phyloP scores from a whole-genome alignment of 129 eudicot species.

The Escallonia herrerae region DNA sequence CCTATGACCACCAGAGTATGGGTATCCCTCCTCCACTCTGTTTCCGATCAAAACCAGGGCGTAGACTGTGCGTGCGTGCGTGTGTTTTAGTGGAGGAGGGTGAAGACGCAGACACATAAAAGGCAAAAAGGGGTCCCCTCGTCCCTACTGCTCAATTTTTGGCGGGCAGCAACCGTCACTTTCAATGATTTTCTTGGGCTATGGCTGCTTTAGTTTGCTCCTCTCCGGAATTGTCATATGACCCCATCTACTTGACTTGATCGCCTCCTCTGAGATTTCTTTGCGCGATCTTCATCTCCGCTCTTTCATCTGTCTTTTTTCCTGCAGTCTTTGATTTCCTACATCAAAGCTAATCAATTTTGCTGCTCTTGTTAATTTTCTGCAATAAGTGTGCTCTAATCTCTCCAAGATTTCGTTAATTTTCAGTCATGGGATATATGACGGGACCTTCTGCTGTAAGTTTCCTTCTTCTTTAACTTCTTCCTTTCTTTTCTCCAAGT shows the following conservation, averaged over 20 bases:
- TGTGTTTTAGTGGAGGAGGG: background rate
- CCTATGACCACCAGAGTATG: background rate
- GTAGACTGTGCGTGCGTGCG: too few relatives aligned
- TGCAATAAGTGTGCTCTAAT: background rate
- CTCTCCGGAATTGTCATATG: background rate
- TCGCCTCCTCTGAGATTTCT: background rate
- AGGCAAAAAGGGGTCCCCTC: background rate
- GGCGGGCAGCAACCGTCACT: background rate
- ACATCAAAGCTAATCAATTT: background rate
- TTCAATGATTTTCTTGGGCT: slow-evolving; percentile 2
- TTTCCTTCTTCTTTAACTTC: background rate
- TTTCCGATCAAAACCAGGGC: background rate
- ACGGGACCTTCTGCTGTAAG: slow-evolving; percentile 14
- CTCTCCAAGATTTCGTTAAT: background rate
- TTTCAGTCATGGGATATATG: background rate
- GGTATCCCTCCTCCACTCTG: background rate
- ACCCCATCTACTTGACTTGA: background rate
- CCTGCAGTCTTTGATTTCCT: background rate
- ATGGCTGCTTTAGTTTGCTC: background rate
- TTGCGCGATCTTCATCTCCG: background rate
- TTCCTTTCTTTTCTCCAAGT: too few relatives aligned
- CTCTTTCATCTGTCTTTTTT: background rate
- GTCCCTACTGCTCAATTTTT: slow-evolving; percentile 8
- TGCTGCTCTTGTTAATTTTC: too few relatives aligned
- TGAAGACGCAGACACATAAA: background rate